A percentile compares a stretch with the other conserved stretches of the same genome.
Conservation (phyloP, 2,329 filamentous ascomycete genomes). For the Coniochaeta sp. region DNA sequence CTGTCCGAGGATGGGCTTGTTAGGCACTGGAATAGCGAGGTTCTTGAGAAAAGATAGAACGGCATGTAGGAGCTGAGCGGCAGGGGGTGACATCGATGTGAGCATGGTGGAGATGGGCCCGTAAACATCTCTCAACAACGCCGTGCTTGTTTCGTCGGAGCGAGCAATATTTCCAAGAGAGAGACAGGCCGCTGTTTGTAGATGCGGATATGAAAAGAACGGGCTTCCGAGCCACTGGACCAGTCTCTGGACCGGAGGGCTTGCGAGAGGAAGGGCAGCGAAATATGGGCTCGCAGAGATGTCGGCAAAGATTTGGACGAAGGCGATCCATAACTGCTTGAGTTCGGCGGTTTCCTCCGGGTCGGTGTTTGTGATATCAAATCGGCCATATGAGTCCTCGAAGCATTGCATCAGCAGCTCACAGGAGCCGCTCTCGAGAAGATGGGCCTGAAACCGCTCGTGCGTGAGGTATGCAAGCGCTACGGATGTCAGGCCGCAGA, state of each 20-base stretch:
- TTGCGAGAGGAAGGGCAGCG: constrained; percentile 24
- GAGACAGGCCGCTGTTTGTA: constrained; percentile 52
- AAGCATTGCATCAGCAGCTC: constrained; percentile 39
- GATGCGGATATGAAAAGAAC: constrained; percentile 24
- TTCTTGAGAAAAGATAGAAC: constrained; percentile 57
- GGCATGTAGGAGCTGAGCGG: constrained; percentile 45
- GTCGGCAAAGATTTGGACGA: constrained; percentile 43
- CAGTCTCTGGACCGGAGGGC: constrained; percentile 27
- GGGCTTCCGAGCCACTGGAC: constrained; percentile 30
- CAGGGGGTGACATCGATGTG: constrained; percentile 11
- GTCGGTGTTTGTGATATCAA: constrained; percentile 28
- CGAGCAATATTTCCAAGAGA: constrained; percentile 55
- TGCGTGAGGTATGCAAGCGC: constrained; percentile 49
- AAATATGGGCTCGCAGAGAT: constrained; percentile 37
- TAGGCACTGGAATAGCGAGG: constrained; percentile 48
- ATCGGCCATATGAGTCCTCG: constrained; percentile 35
- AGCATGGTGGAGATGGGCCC: constrained; percentile 30
- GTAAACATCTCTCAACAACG: constrained; percentile 36
- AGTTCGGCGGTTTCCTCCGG: constrained; percentile 38
- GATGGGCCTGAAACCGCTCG: constrained; percentile 38
- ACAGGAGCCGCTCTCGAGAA: constrained; percentile 33
- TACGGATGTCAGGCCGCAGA: constrained; percentile 41
- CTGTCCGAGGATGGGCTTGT: constrained; percentile 43
- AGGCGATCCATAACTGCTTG: constrained; percentile 37
- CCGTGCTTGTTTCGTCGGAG: constrained; percentile 43